Percentiles rank a stretch among this genome's conserved stretches.
phyloP scores from a whole-genome alignment of 106 monocot genomes.

The Dendrobium chrysotoxum region DNA sequence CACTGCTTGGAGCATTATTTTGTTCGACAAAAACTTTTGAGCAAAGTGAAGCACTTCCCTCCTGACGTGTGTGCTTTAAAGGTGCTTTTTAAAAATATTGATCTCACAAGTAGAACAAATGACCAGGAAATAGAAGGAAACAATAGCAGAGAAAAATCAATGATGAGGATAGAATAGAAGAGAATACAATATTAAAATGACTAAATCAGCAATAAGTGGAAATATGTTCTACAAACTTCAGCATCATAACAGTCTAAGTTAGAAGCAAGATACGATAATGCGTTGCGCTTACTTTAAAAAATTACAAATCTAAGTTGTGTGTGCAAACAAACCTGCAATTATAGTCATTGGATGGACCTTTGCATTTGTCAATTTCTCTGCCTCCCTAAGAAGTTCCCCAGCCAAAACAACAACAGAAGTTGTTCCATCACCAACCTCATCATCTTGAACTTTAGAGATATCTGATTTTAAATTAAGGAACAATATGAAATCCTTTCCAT shows the following conservation, averaged over 20 bases:
- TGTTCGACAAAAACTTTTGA: background rate
- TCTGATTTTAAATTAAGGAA: slow-evolving; percentile 49
- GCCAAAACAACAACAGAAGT: slow-evolving; percentile 80
- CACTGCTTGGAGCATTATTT: background rate
- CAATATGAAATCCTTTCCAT: slow-evolving; percentile 6
- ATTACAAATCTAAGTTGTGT: background rate
- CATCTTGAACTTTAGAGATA: slow-evolving; percentile 86
- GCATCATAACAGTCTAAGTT: background rate
- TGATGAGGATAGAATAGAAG: background rate
- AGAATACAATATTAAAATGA: background rate
- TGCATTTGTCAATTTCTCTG: slow-evolving; percentile 55
- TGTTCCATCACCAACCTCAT: slow-evolving; percentile 84
- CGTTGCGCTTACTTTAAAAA: background rate
- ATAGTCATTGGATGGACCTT: slow-evolving; percentile 85
- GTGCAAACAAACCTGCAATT: slow-evolving; percentile 42
- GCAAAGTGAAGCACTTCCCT: background rate
- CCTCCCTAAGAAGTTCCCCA: slow-evolving; percentile 75
- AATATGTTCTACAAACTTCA: background rate
- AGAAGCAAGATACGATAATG: background rate
- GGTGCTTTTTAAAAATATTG: background rate
- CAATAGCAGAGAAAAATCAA: background rate
- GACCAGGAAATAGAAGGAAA: background rate
- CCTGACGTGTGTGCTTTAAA: background rate
- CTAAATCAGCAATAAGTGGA: background rate
- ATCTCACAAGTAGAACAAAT: background rate